These are phyloP conservation scores for Wickerhamomyces strasburgensis DNA, from an alignment of 805 yeast species.

Conservation along the genomic window DNA sequence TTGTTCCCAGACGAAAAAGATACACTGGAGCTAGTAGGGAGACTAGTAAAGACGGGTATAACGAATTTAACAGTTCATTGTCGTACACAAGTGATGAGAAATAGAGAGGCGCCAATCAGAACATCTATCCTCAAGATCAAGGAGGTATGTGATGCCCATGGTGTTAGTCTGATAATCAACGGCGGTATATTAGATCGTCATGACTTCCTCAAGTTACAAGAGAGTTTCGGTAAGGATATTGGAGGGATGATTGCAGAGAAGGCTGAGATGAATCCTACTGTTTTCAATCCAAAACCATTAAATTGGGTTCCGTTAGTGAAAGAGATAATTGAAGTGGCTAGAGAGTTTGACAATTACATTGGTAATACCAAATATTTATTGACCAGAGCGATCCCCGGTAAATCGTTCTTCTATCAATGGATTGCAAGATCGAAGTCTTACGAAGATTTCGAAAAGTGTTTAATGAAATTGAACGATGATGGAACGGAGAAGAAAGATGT, in stretches of 20 bases:
- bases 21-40: constrained; percentile 53
- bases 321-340: constrained; percentile 54
- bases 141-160: constrained; percentile 51
- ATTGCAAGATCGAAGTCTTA: constrained; percentile 52
- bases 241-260: constrained; percentile 94
- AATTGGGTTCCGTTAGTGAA: constrained; percentile 51
- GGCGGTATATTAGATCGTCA: constrained; percentile 60
- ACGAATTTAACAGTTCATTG: constrained; percentile 86
- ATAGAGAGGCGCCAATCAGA: constrained; percentile 75
- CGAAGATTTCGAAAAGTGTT: constrained; percentile 39
- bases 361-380: constrained; percentile 81
- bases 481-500: constrained; percentile 11
- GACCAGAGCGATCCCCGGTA: constrained; percentile 75
- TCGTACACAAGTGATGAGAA: constrained; percentile 84
- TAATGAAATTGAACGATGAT: constrained; percentile 16
- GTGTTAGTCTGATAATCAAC: constrained; percentile 73
- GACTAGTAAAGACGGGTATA: constrained; percentile 73
- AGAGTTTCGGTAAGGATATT: constrained; percentile 49
- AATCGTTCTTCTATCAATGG: constrained; percentile 50
- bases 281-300: constrained; percentile 44
- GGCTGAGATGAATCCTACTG: constrained; percentile 84
- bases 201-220: constrained; percentile 51
- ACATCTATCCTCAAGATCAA: constrained; percentile 61
- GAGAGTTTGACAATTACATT: constrained; percentile 52
- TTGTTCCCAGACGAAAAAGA: constrained; percentile 59